phyloP scores from a whole-genome alignment of 1,284 basidiomycete species.

The Cryptococcus sp. region DNA sequence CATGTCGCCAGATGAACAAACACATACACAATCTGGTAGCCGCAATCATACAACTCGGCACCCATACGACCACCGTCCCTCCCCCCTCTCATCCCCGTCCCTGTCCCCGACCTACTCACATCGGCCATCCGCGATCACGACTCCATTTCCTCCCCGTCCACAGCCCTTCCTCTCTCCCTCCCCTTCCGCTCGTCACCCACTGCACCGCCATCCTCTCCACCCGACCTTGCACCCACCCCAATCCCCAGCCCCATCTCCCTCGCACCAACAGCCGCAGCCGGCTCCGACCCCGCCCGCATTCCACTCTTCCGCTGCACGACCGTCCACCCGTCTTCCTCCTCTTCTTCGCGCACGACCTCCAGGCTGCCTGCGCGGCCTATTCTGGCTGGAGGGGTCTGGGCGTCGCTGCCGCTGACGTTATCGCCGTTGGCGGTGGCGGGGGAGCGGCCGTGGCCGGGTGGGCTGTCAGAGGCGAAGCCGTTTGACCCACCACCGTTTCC shows the following conservation, averaged over 20 bases:
- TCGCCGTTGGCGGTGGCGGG: neutral
- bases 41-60: no score
- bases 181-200: neutral
- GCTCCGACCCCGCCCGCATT: conserved; percentile 13
- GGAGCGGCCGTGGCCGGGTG: no score
- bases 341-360: conserved; percentile 23
- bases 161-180: no score
- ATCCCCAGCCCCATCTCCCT: conserved; percentile 9
- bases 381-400: conserved; percentile 4
- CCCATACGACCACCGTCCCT: neutral
- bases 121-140: neutral
- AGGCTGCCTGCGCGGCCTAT: conserved; percentile 19
- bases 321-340: conserved; percentile 32
- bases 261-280: neutral
- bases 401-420: neutral
- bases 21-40: no score
- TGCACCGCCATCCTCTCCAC: neutral
- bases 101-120: neutral
- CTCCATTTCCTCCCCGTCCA: neutral
- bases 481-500: no score
- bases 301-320: conserved; percentile 11
- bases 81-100: neutral
- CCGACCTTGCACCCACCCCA: neutral
- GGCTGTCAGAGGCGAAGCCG: no score
- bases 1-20: no score